Base-by-base conservation (phyloP, 2,329 filamentous ascomycete genomes). In the Pyrenochaeta sp. region DNA sequence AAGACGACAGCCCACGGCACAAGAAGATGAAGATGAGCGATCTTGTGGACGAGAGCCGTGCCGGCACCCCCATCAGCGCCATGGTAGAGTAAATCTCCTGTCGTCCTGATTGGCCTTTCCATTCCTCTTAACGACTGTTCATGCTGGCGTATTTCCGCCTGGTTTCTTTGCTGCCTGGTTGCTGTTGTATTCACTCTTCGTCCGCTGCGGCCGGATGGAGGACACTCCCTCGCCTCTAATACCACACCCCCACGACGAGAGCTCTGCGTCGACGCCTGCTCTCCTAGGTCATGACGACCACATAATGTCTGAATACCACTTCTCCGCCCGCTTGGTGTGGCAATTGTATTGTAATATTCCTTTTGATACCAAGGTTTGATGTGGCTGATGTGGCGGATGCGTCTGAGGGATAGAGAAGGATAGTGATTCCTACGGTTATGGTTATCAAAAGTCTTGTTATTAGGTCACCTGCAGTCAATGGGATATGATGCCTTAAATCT, bases 21-120 rank as follows among this genome's bases (percentile, higher is more conserved):
- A 87, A 87, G 77, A 84, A 82, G 72, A 84, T 85, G 75, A 81
- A 83, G 54, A 77, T 87, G 53, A 83, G 84, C 62, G 84, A 87
- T 60, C 78, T 83, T 55, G 80, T 84, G 49, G 81, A 83, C 50
- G 80, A 83, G 59, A 77, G 73, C 58, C 68, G 72, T 24, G 71
- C 74, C 5, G 72, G 74, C 34, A 72, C 74, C 32, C 76, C 76
- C 12, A 66, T 77, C 50, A 73, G 60, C 54, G 55, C 66, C 1
- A 66, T 74, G 69, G 67, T 65, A 28, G 74, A 73, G 57, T 75
- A 66, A 44, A 53, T 61, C 55, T 45, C 37, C 48, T 36, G 28
- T 24, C 15, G 36, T 22, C 25, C 15, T 39, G 44, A 34, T 27
- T 42, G 50, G 48, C 43, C 34, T 36, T 58, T 56, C 61, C 47